These are phyloP conservation scores for Triangularia setosa DNA, from an alignment of 2,329 filamentous ascomycete species.

Conservation along the genomic window DNA sequence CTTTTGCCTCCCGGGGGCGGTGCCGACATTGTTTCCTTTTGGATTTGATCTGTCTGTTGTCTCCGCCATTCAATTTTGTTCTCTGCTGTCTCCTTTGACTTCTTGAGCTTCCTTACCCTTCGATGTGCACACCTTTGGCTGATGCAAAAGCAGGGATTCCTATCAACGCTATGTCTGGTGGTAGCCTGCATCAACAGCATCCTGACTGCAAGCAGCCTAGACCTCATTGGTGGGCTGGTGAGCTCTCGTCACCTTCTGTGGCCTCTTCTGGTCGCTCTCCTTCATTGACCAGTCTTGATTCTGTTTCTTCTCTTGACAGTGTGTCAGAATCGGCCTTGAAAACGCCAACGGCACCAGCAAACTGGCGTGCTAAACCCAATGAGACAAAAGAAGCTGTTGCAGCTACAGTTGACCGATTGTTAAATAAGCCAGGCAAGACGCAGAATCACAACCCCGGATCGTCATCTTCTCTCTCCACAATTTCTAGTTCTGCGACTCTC, in stretches of 20 bases:
- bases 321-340: background rate
- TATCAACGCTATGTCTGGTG: background rate
- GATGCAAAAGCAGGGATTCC: background rate
- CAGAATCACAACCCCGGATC: background rate
- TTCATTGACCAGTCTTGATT: background rate
- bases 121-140: background rate
- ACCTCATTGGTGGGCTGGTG: background rate
- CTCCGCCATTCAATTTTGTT: background rate
- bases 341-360: background rate
- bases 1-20: background rate
- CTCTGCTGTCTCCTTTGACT: background rate
- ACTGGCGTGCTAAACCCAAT: background rate
- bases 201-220: background rate
- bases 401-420: background rate
- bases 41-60: background rate
- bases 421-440: background rate
- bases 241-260: background rate
- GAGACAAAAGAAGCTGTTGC: background rate
- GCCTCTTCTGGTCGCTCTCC: background rate
- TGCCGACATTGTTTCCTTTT: background rate
- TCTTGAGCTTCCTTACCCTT: background rate
- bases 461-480: background rate
- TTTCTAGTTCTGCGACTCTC: background rate
- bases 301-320: background rate
- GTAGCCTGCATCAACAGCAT: background rate